Percentiles rank a stretch among this genome's conserved stretches.
These are phyloP conservation scores for Ogataea ramenticola DNA, from an alignment of 805 yeast species.

Conservation along the genomic window DNA sequence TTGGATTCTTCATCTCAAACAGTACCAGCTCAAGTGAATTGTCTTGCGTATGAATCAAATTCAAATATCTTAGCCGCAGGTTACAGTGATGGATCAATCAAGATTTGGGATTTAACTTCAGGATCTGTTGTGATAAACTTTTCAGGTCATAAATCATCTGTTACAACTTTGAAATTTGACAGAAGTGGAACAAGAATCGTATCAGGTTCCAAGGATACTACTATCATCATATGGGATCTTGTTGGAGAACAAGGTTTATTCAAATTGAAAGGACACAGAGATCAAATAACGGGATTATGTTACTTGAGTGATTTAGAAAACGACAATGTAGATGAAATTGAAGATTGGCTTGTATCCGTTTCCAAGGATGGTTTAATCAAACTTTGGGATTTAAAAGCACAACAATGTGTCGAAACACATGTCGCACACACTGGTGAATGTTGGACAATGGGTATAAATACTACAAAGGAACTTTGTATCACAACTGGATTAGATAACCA, in stretches of 20 bases:
- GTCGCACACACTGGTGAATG: constrained; percentile 91
- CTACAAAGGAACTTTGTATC: constrained; percentile 33
- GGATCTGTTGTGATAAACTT: constrained; percentile 72
- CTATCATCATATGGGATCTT: constrained; percentile 88
- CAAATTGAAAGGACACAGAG: constrained; percentile 83
- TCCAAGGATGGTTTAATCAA: constrained; percentile 89
- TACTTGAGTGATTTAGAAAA: constrained; percentile 32
- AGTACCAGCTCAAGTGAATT: constrained; percentile 61
- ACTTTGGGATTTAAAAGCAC: constrained; percentile 86
- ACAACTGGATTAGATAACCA: constrained; percentile 81
- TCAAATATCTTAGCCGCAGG: constrained; percentile 82
- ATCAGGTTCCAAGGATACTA: constrained; percentile 83
- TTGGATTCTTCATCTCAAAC: constrained; percentile 53
- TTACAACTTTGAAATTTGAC: constrained; percentile 69
- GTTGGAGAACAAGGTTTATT: constrained; percentile 86
- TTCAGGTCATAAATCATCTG: constrained; percentile 83
- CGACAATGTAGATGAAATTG: constrained; percentile 40
- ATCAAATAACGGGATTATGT: constrained; percentile 72
- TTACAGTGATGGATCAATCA: constrained; percentile 79
- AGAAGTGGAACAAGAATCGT: constrained; percentile 73
- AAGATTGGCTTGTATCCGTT: constrained; percentile 66
- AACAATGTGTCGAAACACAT: constrained; percentile 91
- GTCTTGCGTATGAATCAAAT: constrained; percentile 49
- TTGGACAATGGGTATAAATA: constrained; percentile 64
- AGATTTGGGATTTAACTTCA: constrained; percentile 86